Evolutionary conservation across 352 stramenopile genomes (phyloP).

Genomic region (Peronospora farinosa): DNA sequence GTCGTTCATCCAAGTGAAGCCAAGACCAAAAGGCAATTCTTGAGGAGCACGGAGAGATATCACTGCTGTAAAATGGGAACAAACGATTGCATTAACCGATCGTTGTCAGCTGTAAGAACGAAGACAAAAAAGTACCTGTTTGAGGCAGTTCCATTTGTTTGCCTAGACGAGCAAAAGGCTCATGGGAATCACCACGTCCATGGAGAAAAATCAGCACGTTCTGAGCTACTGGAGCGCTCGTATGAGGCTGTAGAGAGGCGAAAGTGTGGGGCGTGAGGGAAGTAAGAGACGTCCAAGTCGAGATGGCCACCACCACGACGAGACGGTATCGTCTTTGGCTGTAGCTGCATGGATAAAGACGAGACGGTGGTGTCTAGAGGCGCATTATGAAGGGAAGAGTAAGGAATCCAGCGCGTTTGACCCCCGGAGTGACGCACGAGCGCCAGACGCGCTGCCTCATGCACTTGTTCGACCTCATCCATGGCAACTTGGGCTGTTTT

Average conservation of each 20-base stretch:
- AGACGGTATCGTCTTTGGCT: conserved; percentile 4
- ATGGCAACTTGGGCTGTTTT: too few species aligned
- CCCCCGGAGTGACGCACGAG: too few species aligned
- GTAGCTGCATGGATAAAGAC: conserved; percentile 13
- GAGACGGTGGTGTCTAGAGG: not conserved
- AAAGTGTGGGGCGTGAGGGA: conserved; percentile 25
- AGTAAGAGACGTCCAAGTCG: conserved; percentile 22
- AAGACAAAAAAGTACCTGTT: conserved; percentile 37
- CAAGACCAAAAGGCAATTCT: conserved; percentile 51
- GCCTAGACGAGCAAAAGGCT: conserved; percentile 43
- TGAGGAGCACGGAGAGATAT: conserved; percentile 42
- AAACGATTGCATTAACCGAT: not conserved
- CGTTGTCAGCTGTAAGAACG: too few species aligned
- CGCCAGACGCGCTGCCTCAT: too few species aligned
- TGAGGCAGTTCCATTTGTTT: conserved; percentile 54
- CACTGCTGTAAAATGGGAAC: conserved; percentile 20
- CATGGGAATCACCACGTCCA: conserved; percentile 50
- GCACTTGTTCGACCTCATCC: too few species aligned
- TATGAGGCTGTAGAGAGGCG: conserved; percentile 18
- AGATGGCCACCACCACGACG: conserved; percentile 14
- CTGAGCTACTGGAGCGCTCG: conserved; percentile 26
- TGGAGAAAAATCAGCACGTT: conserved; percentile 64
- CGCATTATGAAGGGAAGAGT: too few species aligned
- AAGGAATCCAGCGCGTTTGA: too few species aligned
- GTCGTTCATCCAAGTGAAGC: conserved; percentile 49